Evolutionary conservation across 1,284 basidiomycete species (phyloP).

Genomic region (Heterobasidion occidentale): DNA sequence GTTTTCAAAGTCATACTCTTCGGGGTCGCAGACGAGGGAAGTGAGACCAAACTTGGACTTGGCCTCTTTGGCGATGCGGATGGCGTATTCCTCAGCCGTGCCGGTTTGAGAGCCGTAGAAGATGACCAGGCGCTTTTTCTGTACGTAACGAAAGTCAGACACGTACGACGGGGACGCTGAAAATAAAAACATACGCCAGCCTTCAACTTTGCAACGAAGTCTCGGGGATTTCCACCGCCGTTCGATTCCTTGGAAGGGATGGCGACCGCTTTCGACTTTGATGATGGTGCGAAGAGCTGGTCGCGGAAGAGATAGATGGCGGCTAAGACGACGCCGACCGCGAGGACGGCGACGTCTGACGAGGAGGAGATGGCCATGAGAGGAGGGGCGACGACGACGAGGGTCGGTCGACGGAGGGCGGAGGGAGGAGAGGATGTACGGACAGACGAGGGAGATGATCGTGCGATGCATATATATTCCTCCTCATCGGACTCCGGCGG

Average conservation of each 20-base stretch:
- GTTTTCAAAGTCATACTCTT: conserved; percentile 97
- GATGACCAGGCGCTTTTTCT: conserved; percentile 94
- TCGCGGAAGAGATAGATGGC: conserved; percentile 76
- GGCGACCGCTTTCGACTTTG: conserved; percentile 46
- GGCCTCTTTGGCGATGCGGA: conserved; percentile 89
- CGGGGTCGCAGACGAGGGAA: conserved; percentile 91
- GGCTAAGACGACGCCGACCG: conserved; percentile 63
- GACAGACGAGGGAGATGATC: conserved; percentile 6
- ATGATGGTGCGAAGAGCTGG: conserved; percentile 53
- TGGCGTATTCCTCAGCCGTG: conserved; percentile 93
- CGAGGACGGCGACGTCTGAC: conserved; percentile 65
- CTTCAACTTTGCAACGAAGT: conserved; percentile 90
- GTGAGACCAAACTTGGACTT: conserved; percentile 91
- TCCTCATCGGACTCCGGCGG: neutral
- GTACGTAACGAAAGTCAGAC: conserved; percentile 7
- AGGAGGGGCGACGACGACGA: conserved; percentile 25
- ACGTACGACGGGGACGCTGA: conserved; percentile 1
- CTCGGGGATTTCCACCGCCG: conserved; percentile 76
- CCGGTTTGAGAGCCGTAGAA: conserved; percentile 97
- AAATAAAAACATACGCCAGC: conserved; percentile 55
- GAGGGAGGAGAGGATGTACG: conserved; percentile 4
- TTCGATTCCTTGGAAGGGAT: conserved; percentile 39
- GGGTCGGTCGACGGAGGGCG: conserved; percentile 13
- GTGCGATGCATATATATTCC: neutral
- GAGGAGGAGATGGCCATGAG: conserved; percentile 38